These are phyloP conservation scores for Pigoraptor vietnamica DNA, from an alignment of 78 protist species.

Conservation along the genomic window DNA sequence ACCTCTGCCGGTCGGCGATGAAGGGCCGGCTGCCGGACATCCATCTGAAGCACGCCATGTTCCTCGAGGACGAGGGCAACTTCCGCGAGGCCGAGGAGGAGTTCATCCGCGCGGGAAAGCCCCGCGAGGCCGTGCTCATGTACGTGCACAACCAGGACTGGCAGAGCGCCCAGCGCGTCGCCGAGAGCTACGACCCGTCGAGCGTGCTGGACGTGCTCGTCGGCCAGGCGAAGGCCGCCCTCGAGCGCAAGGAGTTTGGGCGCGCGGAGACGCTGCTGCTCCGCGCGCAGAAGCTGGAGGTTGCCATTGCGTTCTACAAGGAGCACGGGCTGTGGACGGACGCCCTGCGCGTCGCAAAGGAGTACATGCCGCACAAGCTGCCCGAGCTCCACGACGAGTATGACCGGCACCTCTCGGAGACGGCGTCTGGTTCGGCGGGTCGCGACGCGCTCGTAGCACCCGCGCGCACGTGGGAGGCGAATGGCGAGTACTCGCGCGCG, in stretches of 20 bases:
- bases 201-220: slow-evolving; percentile 24
- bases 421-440: neutral
- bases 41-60: slow-evolving; percentile 65
- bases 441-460: neutral
- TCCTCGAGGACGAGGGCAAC: slow-evolving; percentile 67
- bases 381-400: neutral
- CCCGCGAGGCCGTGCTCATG: slow-evolving; percentile 84
- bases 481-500: slow-evolving; percentile 39
- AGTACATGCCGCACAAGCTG: slow-evolving; percentile 24
- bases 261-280: slow-evolving; percentile 57
- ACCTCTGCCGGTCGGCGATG: neutral
- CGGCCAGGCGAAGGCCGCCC: slow-evolving; percentile 24
- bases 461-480: slow-evolving; percentile 29
- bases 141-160: slow-evolving; percentile 66
- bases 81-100: slow-evolving; percentile 61
- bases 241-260: slow-evolving; percentile 21
- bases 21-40: slow-evolving; percentile 27
- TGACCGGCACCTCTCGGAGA: neutral
- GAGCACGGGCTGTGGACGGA: slow-evolving; percentile 24
- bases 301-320: slow-evolving; percentile 50
- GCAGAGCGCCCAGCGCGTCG: slow-evolving; percentile 73
- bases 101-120: slow-evolving; percentile 57
- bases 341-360: slow-evolving; percentile 24
- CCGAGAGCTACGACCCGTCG: slow-evolving; percentile 49
- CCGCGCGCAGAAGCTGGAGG: slow-evolving; percentile 62